phyloP scores from a whole-genome alignment of 2,329 filamentous ascomycete species.

The Aspergillus hortae region DNA sequence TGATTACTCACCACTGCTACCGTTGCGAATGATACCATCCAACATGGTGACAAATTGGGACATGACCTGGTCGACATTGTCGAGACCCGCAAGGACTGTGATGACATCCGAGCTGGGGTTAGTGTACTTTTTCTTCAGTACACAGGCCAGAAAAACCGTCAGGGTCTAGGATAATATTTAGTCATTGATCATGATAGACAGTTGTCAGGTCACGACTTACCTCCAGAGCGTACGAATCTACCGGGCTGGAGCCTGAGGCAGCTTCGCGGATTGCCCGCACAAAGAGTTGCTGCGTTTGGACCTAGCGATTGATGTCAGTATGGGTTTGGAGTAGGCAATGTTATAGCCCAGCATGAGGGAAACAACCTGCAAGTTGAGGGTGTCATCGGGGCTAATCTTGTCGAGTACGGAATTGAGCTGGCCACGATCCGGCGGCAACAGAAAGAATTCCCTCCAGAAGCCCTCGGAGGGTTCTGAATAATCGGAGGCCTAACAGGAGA shows the following conservation, averaged over 20 bases:
- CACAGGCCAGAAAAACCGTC: conserved; percentile 76
- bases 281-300: conserved; percentile 75
- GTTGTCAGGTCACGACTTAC: conserved; percentile 48
- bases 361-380: conserved; percentile 68
- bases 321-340: background rate
- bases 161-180: conserved; percentile 62
- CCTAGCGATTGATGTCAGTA: conserved; percentile 34
- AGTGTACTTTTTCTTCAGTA: conserved; percentile 85
- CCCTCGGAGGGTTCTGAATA: conserved; percentile 73
- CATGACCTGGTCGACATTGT: conserved; percentile 82
- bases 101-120: conserved; percentile 96
- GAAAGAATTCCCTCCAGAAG: conserved; percentile 95
- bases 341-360: background rate
- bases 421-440: conserved; percentile 73
- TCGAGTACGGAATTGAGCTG: conserved; percentile 67
- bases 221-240: conserved; percentile 78
- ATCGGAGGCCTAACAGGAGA: conserved; percentile 56
- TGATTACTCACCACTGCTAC: conserved; percentile 59
- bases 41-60: conserved; percentile 81
- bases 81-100: conserved; percentile 79
- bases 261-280: conserved; percentile 66
- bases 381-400: conserved; percentile 67
- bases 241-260: conserved; percentile 56
- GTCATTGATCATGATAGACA: conserved; percentile 24
- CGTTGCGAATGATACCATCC: conserved; percentile 77